Base-by-base conservation (phyloP, 2,329 filamentous ascomycete genomes). In the Zasmidium citrigriseum region DNA sequence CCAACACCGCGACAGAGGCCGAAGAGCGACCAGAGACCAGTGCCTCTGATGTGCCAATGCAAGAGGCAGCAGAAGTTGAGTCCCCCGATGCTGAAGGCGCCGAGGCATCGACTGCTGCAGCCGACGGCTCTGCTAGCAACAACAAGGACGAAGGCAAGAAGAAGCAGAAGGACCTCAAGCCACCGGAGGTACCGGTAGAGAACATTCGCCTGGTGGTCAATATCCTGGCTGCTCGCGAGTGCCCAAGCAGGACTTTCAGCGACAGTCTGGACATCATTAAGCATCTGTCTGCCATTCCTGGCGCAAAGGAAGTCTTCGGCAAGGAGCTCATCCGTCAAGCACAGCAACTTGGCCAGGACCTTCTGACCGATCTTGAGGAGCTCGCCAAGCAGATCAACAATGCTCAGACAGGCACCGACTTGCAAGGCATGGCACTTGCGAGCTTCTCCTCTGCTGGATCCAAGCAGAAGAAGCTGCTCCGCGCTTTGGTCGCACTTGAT, bases 241-340 rank as follows among this genome's bases (percentile, higher is more conserved):
- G 95, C 77, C 96, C 91, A 71, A 93, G 91, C 63, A 97, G 96
- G 80, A 98, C 95, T 0, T 99, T 99, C 82, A 90, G 95, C 72
- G 96, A 98, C 75, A 98, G 95, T 0, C 84, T 99, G 54, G 95
- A 93, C 16, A 96, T 96, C n/a, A 96, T 99, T 80, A 98, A 96
- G 78, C 97, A 98, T 70, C 83, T 99, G 46, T 98, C 93, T 4
- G 88, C 90, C 41, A 95, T 99, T 60, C 92, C 93, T 16, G 91
- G 89, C 12, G 92, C 93, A 18, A 95, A 96, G 76, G 85, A 89
- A 54, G 83, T 91, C 11, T 98, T 99, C 73, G 95, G 95, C n/a
- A 88, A 90, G 66, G 93, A 99, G 76, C 83, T 99, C 52, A 90
- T 96, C 58, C 84, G 85, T 50, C 93, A 97, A 75, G 93, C 95